phyloP scores from a whole-genome alignment of 2,329 filamentous ascomycete genomes.

The Aspergillus brunneoviolaceus region DNA sequence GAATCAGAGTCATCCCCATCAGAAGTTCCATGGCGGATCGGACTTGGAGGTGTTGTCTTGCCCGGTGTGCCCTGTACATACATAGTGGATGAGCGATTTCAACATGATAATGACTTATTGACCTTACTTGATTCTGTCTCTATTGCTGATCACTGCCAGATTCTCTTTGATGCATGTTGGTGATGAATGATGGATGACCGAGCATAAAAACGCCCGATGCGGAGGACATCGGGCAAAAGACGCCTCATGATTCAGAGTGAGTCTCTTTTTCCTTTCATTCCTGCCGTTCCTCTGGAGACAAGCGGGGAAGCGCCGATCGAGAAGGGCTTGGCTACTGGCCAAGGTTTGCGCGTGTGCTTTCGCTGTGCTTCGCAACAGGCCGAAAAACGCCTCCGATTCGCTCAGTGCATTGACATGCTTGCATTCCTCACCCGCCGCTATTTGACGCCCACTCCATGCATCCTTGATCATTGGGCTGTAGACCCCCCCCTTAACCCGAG shows the following conservation, averaged over 20 bases:
- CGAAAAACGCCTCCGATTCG: neutral
- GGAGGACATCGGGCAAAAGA: neutral
- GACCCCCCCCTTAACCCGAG: neutral
- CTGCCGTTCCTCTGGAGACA: neutral
- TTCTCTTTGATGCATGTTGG: neutral
- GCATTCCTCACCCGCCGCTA: neutral
- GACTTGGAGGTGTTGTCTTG: conserved; percentile 27
- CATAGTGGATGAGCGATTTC: conserved; percentile 29
- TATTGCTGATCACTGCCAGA: neutral
- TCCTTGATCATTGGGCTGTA: neutral
- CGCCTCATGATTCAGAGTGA: neutral
- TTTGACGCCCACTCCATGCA: neutral
- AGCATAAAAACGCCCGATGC: neutral
- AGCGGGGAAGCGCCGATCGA: neutral
- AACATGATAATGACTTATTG: conserved; percentile 4
- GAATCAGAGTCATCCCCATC: neutral
- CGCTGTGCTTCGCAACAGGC: neutral
- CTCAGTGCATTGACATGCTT: neutral
- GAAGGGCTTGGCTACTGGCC: neutral
- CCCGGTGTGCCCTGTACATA: conserved; percentile 42
- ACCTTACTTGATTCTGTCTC: conserved; percentile 5
- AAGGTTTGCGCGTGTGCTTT: neutral
- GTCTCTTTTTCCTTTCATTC: neutral
- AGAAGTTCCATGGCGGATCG: conserved; percentile 22
- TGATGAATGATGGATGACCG: neutral